phyloP scores from a whole-genome alignment of 176 grass and related monocot genomes.

The Juncus inflexus region DNA sequence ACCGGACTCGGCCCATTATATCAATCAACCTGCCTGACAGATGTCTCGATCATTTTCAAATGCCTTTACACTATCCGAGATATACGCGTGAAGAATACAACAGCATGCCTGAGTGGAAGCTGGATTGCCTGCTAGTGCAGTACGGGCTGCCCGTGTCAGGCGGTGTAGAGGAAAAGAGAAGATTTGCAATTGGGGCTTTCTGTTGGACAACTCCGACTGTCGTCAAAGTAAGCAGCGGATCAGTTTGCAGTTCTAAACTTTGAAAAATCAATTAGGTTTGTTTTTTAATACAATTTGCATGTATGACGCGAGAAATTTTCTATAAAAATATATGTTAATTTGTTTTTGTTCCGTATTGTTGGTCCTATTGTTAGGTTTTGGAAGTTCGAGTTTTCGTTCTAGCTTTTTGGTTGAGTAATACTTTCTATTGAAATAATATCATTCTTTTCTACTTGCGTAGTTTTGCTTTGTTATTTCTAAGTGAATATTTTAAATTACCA shows the following conservation, averaged over 20 bases:
- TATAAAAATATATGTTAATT: too few species aligned
- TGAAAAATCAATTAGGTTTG: constrained; percentile 5
- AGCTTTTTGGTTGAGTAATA: too few species aligned
- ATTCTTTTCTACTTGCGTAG: too few species aligned
- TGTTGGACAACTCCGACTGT: constrained; percentile 26
- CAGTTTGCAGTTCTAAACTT: constrained; percentile 32
- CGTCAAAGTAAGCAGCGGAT: constrained; percentile 20
- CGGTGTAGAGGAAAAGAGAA: constrained; percentile 19
- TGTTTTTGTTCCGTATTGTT: too few species aligned
- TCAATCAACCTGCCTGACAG: not conserved
- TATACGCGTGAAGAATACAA: constrained; percentile 31
- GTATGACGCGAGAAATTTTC: too few species aligned
- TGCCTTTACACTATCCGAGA: constrained; percentile 40
- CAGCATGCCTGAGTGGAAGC: constrained; percentile 39
- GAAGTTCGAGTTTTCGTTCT: too few species aligned
- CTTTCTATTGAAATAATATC: too few species aligned
- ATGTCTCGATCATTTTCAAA: constrained; percentile 17
- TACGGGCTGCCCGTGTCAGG: constrained; percentile 31
- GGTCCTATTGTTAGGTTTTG: too few species aligned
- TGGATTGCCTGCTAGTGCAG: constrained; percentile 28
- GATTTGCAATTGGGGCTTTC: constrained; percentile 36
- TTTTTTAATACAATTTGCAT: not conserved
- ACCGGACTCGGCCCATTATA: not conserved
- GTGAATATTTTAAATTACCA: too few species aligned
- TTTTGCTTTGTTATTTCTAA: too few species aligned